These are phyloP conservation scores for Penicillium antarcticum DNA, from an alignment of 495 filamentous ascomycete genomes.

Conservation along the genomic window DNA sequence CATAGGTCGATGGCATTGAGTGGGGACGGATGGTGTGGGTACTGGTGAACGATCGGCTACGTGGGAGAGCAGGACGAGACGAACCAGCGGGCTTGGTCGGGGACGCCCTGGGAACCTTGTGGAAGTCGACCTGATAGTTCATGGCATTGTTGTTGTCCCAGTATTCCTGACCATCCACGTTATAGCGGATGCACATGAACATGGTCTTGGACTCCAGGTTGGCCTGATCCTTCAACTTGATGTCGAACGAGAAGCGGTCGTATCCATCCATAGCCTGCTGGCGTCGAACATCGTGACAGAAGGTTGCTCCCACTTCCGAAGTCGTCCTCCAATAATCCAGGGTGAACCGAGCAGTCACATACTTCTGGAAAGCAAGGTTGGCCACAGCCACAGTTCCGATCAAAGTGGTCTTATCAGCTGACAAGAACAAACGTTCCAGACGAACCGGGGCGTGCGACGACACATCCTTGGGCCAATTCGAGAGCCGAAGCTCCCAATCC, in stretches of 20 bases:
- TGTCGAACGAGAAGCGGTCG: conserved; percentile 89
- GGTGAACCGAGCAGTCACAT: conserved; percentile 86
- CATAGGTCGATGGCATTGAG: conserved; percentile 62
- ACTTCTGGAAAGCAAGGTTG: conserved; percentile 88
- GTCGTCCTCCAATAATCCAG: conserved; percentile 98
- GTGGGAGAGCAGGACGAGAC: conserved; percentile 65
- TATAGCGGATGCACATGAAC: conserved; percentile 89
- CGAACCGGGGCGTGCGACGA: conserved; percentile 66
- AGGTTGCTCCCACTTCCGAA: conserved; percentile 89
- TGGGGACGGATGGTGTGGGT: conserved; percentile 48
- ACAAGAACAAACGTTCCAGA: conserved; percentile 82
- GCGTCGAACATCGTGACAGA: conserved; percentile 70
- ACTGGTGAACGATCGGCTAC: conserved; percentile 60
- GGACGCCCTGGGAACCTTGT: conserved; percentile 65
- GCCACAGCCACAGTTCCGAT: conserved; percentile 79
- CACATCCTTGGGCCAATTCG: conserved; percentile 76
- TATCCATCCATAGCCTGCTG: conserved; percentile 63
- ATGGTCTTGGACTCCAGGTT: conserved; percentile 88
- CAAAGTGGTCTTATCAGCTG: conserved; percentile 77
- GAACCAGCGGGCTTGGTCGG: conserved; percentile 44
- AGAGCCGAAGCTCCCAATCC: conserved; percentile 83
- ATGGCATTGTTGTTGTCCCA: conserved; percentile 90
- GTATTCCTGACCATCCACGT: conserved; percentile 76
- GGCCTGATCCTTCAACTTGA: conserved; percentile 86
- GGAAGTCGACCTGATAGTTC: conserved; percentile 93